Conservation (phyloP, 2,329 filamentous ascomycete genomes). For the Ophiostoma sp. region DNA sequence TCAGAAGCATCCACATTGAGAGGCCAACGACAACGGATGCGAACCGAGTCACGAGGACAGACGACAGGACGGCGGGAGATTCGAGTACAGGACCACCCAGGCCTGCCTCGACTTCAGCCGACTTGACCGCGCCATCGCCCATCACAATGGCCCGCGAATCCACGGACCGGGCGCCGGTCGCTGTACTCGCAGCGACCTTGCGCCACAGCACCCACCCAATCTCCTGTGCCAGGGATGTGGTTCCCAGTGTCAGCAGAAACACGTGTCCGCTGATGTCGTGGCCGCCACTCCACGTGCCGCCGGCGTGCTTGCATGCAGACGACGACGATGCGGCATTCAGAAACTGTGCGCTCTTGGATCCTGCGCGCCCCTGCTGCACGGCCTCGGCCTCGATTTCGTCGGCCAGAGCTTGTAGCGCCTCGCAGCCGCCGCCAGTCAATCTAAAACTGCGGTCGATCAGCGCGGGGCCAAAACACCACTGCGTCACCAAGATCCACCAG, state of each 20-base stretch:
- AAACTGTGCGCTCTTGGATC: background rate
- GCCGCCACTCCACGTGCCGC: slow-evolving; percentile 83
- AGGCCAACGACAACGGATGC: slow-evolving; percentile 60
- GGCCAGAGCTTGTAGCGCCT: slow-evolving; percentile 47
- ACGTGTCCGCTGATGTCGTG: slow-evolving; percentile 96
- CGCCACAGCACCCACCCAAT: slow-evolving; percentile 54
- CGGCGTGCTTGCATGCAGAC: slow-evolving; percentile 73
- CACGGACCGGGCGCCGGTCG: slow-evolving; percentile 29
- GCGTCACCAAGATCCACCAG: slow-evolving; percentile 82
- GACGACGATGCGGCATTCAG: slow-evolving; percentile 53
- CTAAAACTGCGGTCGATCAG: slow-evolving; percentile 85
- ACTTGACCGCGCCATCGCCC: slow-evolving; percentile 59
- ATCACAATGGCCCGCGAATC: slow-evolving; percentile 65
- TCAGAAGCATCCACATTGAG: slow-evolving; percentile 92
- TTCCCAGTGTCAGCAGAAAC: slow-evolving; percentile 82
- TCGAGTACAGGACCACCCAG: slow-evolving; percentile 28
- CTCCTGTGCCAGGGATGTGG: slow-evolving; percentile 76
- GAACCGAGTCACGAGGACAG: slow-evolving; percentile 36
- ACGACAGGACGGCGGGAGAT: slow-evolving; percentile 5
- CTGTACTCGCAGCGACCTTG: slow-evolving; percentile 29
- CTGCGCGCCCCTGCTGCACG: background rate
- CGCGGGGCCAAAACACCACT: slow-evolving; percentile 92
- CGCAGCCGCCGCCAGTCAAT: slow-evolving; percentile 82
- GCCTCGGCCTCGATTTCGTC: slow-evolving; percentile 38
- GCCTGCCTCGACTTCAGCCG: slow-evolving; percentile 46